Evolutionary conservation across 1,284 basidiomycete genomes (phyloP), one percentile per base, ranked within the genome.

Genomic region (Inonotus hispidus): DNA sequence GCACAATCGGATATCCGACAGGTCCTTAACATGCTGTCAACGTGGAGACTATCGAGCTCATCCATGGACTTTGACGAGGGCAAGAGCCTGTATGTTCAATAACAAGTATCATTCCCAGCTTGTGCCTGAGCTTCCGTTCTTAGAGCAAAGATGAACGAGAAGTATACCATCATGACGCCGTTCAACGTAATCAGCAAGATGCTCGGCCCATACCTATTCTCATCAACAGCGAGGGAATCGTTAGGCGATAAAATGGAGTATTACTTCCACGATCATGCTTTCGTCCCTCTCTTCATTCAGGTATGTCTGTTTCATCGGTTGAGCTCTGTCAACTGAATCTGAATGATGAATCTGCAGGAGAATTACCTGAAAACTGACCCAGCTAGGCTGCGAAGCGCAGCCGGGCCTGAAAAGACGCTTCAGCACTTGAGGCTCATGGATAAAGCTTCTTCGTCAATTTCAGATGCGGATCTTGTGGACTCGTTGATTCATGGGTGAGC

Each of bases 11-110:
- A 99, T 73, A 96, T 99, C 62, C 90, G 96, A 4, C 93, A 96
- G 70, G 92, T 99, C 4, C 78, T 98, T 66, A 99, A 98, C 71
- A 98, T 99, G 94, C 79, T 99, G 5, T 96, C 95, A 10, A 98
- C 95, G 0, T 99, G 93, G 92, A 93, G 88, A 71, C 75, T 95
- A 23, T 88, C 88, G 14, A 85, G 81, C 68, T 72, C 79, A 60
- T 80, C 83, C 2, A 93, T 97, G 87, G 81, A 88, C 66, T 97
- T 93, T 72, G 94, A 99, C 69, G 87, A 98, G 69, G 84, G 93
- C 64, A 97, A 98, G 73, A 72, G 80, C 23, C 76, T 98, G 94
- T 97, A 69, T 63, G 90, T 79, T 16, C 35, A 13, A 13, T 10
- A 3, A 13, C 3, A 11, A 4, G 6, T 25, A 7, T 21, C 7